phyloP scores from a whole-genome alignment of 177 flowering plant species.

The Tripterygium wilfordii region DNA sequence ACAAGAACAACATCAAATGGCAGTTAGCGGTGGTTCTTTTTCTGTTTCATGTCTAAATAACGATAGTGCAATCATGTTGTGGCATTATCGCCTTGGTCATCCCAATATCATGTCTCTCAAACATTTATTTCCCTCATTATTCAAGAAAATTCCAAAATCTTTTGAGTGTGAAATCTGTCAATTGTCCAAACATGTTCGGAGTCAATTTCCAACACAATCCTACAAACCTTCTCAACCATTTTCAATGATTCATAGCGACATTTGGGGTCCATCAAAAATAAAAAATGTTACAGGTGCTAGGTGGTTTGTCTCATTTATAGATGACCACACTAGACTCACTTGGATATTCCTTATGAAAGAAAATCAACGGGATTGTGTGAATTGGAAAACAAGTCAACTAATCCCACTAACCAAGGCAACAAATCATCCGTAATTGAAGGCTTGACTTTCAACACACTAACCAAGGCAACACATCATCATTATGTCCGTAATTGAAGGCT shows the following conservation, averaged over 20 bases:
- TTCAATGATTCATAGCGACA: neutral
- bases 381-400: too few relatives aligned
- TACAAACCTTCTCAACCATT: neutral
- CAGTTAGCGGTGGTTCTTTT: too few relatives aligned
- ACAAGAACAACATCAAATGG: too few relatives aligned
- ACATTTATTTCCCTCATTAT: neutral
- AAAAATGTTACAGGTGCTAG: neutral
- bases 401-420: too few relatives aligned
- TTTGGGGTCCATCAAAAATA: neutral
- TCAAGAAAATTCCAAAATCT: neutral
- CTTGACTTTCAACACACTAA: too few relatives aligned
- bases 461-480: too few relatives aligned
- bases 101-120: neutral
- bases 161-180: neutral
- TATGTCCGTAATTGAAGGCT: too few relatives aligned
- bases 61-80: too few relatives aligned
- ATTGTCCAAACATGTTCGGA: neutral
- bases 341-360: too few relatives aligned
- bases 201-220: neutral
- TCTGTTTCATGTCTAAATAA: too few relatives aligned
- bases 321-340: neutral
- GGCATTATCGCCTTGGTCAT: neutral
- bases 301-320: neutral
- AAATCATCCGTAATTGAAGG: too few relatives aligned
- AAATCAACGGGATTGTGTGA: too few relatives aligned